These are phyloP conservation scores for Oryza longistaminata DNA, from an alignment of 176 grass and related monocot species.

Conservation along the genomic window DNA sequence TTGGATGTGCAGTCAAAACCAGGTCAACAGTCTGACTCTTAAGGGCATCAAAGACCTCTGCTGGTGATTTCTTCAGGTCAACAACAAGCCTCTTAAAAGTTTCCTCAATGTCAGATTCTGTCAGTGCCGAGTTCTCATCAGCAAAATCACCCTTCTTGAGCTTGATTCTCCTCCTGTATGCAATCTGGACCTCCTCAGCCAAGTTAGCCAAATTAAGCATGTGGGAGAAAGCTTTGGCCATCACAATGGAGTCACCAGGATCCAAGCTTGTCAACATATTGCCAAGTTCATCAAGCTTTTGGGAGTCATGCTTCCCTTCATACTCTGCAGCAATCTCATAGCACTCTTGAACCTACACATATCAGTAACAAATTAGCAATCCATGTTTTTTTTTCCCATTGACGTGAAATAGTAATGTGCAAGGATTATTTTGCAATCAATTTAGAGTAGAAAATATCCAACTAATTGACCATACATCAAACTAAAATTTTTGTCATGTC, in stretches of 20 bases:
- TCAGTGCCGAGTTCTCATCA: constrained; percentile 72
- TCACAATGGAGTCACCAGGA: constrained; percentile 70
- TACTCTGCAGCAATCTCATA: constrained; percentile 73
- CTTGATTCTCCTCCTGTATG: constrained; percentile 72
- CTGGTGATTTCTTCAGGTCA: constrained; percentile 66
- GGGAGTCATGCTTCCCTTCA: constrained; percentile 52
- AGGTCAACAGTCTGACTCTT: constrained; percentile 78
- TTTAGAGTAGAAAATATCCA: background rate
- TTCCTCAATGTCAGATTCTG: constrained; percentile 79
- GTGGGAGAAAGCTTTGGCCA: constrained; percentile 67
- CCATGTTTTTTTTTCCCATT: background rate
- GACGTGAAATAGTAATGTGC: background rate
- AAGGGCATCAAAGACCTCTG: constrained; percentile 74
- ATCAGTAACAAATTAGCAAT: background rate
- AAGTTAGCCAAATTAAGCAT: constrained; percentile 88
- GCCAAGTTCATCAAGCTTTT: constrained; percentile 68
- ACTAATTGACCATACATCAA: background rate
- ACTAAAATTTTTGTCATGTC: too few relatives aligned
- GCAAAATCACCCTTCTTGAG: constrained; percentile 73
- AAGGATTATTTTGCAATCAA: background rate
- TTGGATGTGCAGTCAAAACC: constrained; percentile 78
- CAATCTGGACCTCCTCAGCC: constrained; percentile 79
- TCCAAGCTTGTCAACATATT: constrained; percentile 75
- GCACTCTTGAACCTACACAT: constrained; percentile 66
- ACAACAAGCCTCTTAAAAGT: constrained; percentile 67